Percentiles rank a stretch among this genome's conserved stretches.
These are phyloP conservation scores for Ceriops tagal DNA, from an alignment of 345 rosid genomes.

Conservation along the genomic window DNA sequence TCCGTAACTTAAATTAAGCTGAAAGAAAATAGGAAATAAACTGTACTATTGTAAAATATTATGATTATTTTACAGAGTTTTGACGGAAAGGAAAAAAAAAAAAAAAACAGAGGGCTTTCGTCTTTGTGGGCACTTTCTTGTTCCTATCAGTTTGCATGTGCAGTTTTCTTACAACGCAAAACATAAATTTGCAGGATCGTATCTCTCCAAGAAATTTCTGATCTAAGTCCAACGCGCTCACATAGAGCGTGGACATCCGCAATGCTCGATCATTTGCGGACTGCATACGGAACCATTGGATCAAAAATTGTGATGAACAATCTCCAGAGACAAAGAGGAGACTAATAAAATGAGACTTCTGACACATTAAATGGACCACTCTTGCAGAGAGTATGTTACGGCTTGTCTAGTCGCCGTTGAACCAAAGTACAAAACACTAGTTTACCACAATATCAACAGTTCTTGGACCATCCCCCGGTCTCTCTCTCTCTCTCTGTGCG, in stretches of 20 bases:
- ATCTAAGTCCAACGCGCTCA: too few relatives aligned
- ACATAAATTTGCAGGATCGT: not conserved
- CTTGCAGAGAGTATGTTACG: not conserved
- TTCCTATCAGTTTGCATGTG: slow-evolving; percentile 26
- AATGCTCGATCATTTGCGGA: not conserved
- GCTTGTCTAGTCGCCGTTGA: slow-evolving; percentile 21
- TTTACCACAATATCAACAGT: slow-evolving; percentile 6
- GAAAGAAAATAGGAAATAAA: too few relatives aligned
- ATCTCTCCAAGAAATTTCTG: too few relatives aligned
- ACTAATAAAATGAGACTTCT: too few relatives aligned
- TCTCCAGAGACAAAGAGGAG: not conserved
- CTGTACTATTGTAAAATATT: too few relatives aligned
- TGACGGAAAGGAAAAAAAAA: not conserved
- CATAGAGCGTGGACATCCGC: not conserved
- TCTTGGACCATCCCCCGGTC: too few relatives aligned
- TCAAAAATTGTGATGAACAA: not conserved
- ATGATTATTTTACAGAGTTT: too few relatives aligned
- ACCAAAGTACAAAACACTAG: not conserved
- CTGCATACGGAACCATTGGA: not conserved
- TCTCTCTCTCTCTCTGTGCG: too few relatives aligned
- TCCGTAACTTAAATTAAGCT: too few relatives aligned
- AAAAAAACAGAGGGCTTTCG: not conserved
- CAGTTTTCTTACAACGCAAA: slow-evolving; percentile 19
- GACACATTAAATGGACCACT: not conserved
- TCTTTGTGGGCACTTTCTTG: not conserved